Percentiles rank a stretch among this genome's conserved stretches.
These are phyloP conservation scores for Fistulinella cinereoalba DNA, from an alignment of 1,284 basidiomycete genomes.

Conservation along the genomic window DNA sequence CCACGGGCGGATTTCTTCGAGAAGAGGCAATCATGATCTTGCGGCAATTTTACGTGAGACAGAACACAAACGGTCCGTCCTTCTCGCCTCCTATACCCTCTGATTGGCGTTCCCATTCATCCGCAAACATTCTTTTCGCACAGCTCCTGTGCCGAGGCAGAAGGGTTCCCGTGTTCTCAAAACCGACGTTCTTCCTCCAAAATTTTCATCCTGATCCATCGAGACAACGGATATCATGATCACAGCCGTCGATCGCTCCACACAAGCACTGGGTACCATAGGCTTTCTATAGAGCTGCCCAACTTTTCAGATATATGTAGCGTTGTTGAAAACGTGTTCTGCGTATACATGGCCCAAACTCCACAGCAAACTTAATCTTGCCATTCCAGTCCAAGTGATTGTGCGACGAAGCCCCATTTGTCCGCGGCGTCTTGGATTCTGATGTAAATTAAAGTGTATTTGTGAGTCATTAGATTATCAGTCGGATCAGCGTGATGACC, in stretches of 20 bases:
- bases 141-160: conserved; percentile 75
- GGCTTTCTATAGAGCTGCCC: too few species aligned
- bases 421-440: conserved; percentile 75
- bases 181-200: conserved; percentile 52
- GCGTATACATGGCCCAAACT: not conserved
- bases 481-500: not conserved
- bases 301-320: not conserved
- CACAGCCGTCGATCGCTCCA: not conserved
- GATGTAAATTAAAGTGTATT: conserved; percentile 5
- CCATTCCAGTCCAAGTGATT: conserved; percentile 56
- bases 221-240: not conserved
- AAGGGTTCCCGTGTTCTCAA: conserved; percentile 74
- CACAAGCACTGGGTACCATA: not conserved
- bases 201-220: conserved; percentile 7
- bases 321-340: not conserved
- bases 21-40: conserved; percentile 96
- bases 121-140: conserved; percentile 5
- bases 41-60: conserved; percentile 92
- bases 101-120: too few species aligned
- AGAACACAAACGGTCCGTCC: conserved; percentile 84
- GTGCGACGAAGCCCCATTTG: conserved; percentile 72
- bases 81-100: not conserved
- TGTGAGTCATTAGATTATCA: conserved; percentile 10
- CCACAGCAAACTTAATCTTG: conserved; percentile 9
- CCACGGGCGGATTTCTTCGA: conserved; percentile 79